Percentiles rank a stretch among this genome's conserved stretches.
Conservation (phyloP, 2,329 filamentous ascomycete species). For the Fusarium sp. region DNA sequence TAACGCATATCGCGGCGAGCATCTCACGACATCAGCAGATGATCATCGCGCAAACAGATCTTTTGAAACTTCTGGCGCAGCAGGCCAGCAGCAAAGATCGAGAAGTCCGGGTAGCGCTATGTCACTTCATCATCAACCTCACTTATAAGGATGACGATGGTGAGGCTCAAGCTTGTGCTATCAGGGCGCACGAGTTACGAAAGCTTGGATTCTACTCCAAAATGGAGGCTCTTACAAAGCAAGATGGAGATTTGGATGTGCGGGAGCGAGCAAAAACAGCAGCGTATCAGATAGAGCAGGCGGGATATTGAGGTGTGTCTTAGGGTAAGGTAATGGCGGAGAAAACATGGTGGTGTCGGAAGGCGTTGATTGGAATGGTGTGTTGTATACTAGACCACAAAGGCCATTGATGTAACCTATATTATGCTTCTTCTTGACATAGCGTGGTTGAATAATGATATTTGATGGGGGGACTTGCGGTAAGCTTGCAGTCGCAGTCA, state of each 20-base stretch:
- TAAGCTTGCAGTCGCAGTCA: slow-evolving; percentile 1
- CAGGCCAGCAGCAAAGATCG: slow-evolving; percentile 79
- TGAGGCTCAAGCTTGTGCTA: slow-evolving; percentile 71
- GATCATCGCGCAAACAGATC: slow-evolving; percentile 78
- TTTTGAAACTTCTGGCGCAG: slow-evolving; percentile 77
- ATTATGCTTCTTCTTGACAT: background rate
- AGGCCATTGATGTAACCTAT: slow-evolving; percentile 2
- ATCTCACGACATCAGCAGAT: slow-evolving; percentile 80
- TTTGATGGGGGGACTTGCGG: background rate
- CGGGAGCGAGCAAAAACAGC: slow-evolving; percentile 85
- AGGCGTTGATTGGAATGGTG: background rate
- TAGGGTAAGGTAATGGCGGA: background rate
- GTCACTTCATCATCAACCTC: slow-evolving; percentile 87
- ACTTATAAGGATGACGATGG: slow-evolving; percentile 80
- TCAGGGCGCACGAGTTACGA: slow-evolving; percentile 75
- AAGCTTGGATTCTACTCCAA: slow-evolving; percentile 76
- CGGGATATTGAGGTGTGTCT: slow-evolving; percentile 35
- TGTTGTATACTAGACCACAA: slow-evolving; percentile 6
- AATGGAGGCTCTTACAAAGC: slow-evolving; percentile 67
- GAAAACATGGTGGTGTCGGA: background rate
- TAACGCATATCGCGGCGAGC: slow-evolving; percentile 90
- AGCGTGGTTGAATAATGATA: slow-evolving; percentile 2
- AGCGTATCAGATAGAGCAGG: slow-evolving; percentile 73
- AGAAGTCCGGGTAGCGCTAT: slow-evolving; percentile 80
- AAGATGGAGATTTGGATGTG: slow-evolving; percentile 83